phyloP scores from a whole-genome alignment of 352 stramenopile genomes.

The Pythium aristosporum region DNA sequence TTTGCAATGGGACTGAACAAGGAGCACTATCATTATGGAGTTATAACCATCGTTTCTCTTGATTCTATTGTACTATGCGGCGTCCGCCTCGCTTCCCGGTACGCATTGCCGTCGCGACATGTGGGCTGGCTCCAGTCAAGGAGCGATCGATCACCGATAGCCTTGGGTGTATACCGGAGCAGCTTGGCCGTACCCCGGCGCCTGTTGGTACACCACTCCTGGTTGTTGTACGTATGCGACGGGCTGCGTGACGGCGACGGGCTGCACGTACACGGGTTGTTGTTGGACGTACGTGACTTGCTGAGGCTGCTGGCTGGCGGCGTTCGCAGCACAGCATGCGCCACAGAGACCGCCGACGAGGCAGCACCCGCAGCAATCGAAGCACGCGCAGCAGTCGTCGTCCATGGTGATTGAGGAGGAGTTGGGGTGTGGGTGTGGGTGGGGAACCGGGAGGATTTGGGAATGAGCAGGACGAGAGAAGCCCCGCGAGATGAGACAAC shows the following conservation, averaged over 20 bases:
- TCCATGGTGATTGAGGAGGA: background rate
- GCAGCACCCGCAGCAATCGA: conserved; percentile 13
- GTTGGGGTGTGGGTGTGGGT: background rate
- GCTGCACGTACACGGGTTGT: conserved; percentile 10
- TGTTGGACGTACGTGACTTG: background rate
- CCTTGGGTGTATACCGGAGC: background rate
- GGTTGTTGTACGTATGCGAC: background rate
- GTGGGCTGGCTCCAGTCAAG: background rate
- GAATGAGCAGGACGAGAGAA: background rate
- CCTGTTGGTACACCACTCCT: background rate
- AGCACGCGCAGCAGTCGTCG: background rate
- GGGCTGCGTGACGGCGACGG: background rate
- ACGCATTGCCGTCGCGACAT: background rate
- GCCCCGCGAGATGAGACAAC: no score
- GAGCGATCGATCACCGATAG: background rate
- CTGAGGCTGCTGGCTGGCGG: background rate
- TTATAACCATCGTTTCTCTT: no score
- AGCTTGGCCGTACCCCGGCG: background rate
- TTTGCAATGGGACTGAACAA: no score
- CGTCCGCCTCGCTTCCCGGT: background rate
- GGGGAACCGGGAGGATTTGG: background rate
- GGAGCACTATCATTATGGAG: no score
- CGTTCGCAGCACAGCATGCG: conserved; percentile 1
- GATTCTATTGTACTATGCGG: no score
- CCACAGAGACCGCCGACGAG: conserved; percentile 13